Evolutionary conservation across 208 protist species (phyloP), one percentile per base, ranked within the genome.

Genomic region (Wallacemonas sp.): DNA sequence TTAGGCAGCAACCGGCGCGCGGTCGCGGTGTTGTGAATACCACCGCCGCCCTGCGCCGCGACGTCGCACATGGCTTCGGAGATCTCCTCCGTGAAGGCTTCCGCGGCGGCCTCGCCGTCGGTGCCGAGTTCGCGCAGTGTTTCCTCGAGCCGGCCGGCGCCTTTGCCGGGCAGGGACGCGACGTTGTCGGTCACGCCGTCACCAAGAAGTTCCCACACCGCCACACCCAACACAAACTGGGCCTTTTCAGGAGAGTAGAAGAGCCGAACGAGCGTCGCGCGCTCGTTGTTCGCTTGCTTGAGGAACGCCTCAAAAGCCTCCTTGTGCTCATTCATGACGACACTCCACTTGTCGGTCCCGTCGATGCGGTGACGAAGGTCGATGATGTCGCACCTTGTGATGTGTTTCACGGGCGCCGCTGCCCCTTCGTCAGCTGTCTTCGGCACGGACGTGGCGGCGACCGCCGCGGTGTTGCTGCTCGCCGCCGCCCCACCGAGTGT

Each of bases 251-350:
- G 13, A 3, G 50, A 57, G 50, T 57, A 57, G 21, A 57, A 32
- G 2, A 57, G 32, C 3, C 50, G 26, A 27, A 57, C 24, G 29
- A 57, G 50, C 50, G 50, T 57, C 50, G 29, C 50, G n/a, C 50
- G 50, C 30, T 33, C 32, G 50, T 37, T 0, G 30, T 57, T 57
- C n/a, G 32, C 24, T 3, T 57, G 17, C 21, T 57, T 8, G 4
- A 57, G 32, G 24, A 57, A 57, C 29, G 50, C 26, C 50, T 57
- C 50, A 19, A 57, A 57, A 3, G 50, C 30, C 50, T 57, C 50
- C 50, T 57, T 33, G 50, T 57, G 50, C 3, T 57, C 50, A 19
- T 57, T 57, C 30, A 39, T 17, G n/a, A 57, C 50, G n/a, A 39
- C 21, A 3, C 4, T 6, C 15, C 50, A 57, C 32, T 21, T 39